phyloP scores from a whole-genome alignment of 2,329 filamentous ascomycete genomes.

The Pseudogymnoascus sp. region DNA sequence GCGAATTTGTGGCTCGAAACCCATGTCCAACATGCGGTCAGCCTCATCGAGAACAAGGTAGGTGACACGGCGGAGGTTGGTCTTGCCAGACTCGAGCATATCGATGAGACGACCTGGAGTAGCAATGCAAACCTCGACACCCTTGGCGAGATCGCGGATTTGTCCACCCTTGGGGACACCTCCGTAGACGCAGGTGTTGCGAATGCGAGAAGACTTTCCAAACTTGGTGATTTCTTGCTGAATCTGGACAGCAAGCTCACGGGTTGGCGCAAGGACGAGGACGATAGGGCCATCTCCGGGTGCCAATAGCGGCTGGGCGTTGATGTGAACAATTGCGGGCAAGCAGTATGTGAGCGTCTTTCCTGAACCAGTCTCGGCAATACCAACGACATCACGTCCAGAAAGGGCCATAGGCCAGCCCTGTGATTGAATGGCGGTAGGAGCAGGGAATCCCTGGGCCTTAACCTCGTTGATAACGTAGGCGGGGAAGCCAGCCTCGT shows the following conservation, averaged over 20 bases:
- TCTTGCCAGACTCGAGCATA: conserved; percentile 96
- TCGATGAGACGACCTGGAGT: conserved; percentile 97
- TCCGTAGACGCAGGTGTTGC: conserved; percentile 98
- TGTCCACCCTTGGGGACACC: conserved; percentile 97
- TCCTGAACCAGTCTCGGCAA: conserved; percentile 97
- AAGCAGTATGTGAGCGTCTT: conserved; percentile 99
- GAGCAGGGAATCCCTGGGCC: conserved; percentile 88
- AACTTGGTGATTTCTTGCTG: conserved; percentile 99
- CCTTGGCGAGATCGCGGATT: conserved; percentile 87
- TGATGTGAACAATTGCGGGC: conserved; percentile 98
- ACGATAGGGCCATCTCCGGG: conserved; percentile 96
- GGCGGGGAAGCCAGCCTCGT: conserved; percentile 91
- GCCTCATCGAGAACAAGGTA: conserved; percentile 98
- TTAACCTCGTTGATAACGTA: conserved; percentile 99
- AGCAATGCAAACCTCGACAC: conserved; percentile 97
- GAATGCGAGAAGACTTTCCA: conserved; percentile 92
- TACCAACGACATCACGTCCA: conserved; percentile 96
- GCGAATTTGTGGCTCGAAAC: conserved; percentile 98
- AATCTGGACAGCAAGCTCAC: conserved; percentile 97
- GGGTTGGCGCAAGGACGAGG: conserved; percentile 88
- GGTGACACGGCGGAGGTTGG: conserved; percentile 93
- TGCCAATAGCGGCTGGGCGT: conserved; percentile 91
- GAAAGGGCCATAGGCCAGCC: conserved; percentile 99
- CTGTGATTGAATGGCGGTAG: conserved; percentile 95
- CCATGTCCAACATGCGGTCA: conserved; percentile 99